Base-by-base conservation (phyloP, 257 asterid species). In the Prunella vulgaris region DNA sequence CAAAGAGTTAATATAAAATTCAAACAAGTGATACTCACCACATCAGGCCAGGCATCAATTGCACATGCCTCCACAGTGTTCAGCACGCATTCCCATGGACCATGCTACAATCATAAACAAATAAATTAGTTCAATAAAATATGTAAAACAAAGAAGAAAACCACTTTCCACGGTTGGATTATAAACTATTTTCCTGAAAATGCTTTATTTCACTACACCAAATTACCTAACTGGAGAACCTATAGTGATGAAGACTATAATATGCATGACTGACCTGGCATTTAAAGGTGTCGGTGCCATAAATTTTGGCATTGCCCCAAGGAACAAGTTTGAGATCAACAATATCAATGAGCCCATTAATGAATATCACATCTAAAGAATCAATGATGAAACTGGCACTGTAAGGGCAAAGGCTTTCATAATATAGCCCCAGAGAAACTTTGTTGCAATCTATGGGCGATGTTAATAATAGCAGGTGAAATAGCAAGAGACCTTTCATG, bases 51-150 rank as follows among this genome's bases (percentile, higher is more conserved):
- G 69, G 66, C 73, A 84, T 87, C 85, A 64, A 93, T 90, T 5
- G 99, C 97, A 80, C 99, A 93, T 3, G 96, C 87, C 85, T 93
- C 99, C 63, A 93, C 85, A 57, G 82, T 75, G 84, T 93, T 89
- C 84, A 90, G 73, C 51, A 88, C 54, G 80, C 99, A 93, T 64
- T 93, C 99, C 59, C 64, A 73, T 6, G 59, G 30, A 33, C 99
- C 97, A 68, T 93, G 97, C 97, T 93, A 90, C 81, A 81, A 63
- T 22, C 72, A 74, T 13, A 48, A 25, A 76, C 10, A 62, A 60
- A 61, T 9, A 27, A 53, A 53, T 58, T 48, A 79, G 56, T 62
- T 22, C 40, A 17, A 32, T 22, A n/a, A 9, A 27, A 18, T 18
- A 12, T 20, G 32, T 56, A 56, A 7, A 71, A 35, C 8, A 46